Evolutionary conservation across 345 rosid species (phyloP).

Genomic region (Nephelium lappaceum): DNA sequence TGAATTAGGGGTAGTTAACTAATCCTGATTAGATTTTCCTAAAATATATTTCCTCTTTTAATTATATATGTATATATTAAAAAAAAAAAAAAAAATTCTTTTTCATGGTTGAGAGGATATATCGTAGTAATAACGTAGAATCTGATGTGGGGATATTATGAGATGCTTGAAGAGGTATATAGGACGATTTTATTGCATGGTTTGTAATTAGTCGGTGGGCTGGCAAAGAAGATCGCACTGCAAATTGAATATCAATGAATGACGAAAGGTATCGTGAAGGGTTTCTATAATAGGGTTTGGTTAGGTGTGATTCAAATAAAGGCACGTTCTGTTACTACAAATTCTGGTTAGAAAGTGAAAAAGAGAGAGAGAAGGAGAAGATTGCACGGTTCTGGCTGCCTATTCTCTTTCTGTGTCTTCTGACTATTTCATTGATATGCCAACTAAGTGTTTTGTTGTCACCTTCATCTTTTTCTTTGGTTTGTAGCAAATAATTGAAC

Average conservation of each 20-base stretch:
- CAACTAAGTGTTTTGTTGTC: slow-evolving; percentile 25
- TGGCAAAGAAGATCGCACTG: slow-evolving; percentile 9
- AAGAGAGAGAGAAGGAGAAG: slow-evolving; percentile 9
- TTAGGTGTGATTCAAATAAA: slow-evolving; percentile 59
- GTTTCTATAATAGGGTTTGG: slow-evolving; percentile 51
- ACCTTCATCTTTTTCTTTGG: slow-evolving; percentile 35
- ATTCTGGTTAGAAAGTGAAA: slow-evolving; percentile 23
- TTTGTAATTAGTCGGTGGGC: slow-evolving; percentile 22
- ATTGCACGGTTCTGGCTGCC: slow-evolving; percentile 33
- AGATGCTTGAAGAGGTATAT: neutral
- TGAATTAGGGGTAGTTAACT: slow-evolving; percentile 21
- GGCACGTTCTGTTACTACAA: slow-evolving; percentile 50
- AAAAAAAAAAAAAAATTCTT: no score
- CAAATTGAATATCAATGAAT: slow-evolving; percentile 27
- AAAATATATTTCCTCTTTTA: neutral
- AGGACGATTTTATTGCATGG: slow-evolving; percentile 33
- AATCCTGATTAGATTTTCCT: neutral
- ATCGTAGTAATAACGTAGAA: neutral
- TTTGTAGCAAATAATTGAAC: slow-evolving; percentile 27
- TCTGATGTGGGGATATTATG: neutral
- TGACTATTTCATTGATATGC: slow-evolving; percentile 16
- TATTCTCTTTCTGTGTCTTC: slow-evolving; percentile 9
- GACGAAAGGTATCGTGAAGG: slow-evolving; percentile 37
- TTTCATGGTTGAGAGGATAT: neutral
- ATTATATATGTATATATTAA: no score